Base-by-base conservation (phyloP, 2,329 filamentous ascomycete genomes). In the Sporothrix pseudoabietina region DNA sequence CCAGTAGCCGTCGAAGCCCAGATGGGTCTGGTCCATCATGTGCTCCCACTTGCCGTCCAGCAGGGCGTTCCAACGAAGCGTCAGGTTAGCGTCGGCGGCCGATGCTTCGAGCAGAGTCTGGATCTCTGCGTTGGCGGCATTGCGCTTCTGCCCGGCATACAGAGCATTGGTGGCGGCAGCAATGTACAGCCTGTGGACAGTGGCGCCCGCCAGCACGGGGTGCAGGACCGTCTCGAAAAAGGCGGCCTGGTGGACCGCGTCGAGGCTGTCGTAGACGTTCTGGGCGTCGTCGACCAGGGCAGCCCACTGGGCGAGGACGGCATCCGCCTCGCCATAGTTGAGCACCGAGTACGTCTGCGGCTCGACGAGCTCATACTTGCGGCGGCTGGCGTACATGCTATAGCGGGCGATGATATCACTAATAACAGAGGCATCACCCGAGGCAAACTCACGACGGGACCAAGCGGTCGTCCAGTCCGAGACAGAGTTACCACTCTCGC, bases 221-320 rank as follows among this genome's bases (percentile, higher is more conserved):
- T 91, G 88, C 9, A 89, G 82, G 6, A 91, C 84, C 76, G 87
- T 85, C 78, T 91, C 84, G 79, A 89, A 91, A 78, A 88, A 92
- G 1, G 90, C 85, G 0, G 89, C 82, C 77, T 87, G 84, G 12
- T 84, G 80, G 1, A 81, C 83, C 6, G 82, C 80, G 5, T 85
- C 82, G 8, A 92, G 81, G 59, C 81, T 80, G 73, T 88, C 83
- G 75, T 90, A 88, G 3, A 92, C 81, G 1, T 80, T 81, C 77
- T 90, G 85, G 0, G 90, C 88, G 61, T 86, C 82, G 9, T 83
- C 79, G 1, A 83, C 85, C 30, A 92, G 82, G 0, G 80, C 76
- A 14, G 82, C 79, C 89, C 89, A 91, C 74, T 87, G 84, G 3
- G 83, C 81, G 12, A 90, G 82, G 1, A 90, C 82, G 0, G 81